Percentiles rank a stretch among this genome's conserved stretches.
phyloP scores from a whole-genome alignment of 768 basidiomycete genomes.

The Cystobasidium onofrii region DNA sequence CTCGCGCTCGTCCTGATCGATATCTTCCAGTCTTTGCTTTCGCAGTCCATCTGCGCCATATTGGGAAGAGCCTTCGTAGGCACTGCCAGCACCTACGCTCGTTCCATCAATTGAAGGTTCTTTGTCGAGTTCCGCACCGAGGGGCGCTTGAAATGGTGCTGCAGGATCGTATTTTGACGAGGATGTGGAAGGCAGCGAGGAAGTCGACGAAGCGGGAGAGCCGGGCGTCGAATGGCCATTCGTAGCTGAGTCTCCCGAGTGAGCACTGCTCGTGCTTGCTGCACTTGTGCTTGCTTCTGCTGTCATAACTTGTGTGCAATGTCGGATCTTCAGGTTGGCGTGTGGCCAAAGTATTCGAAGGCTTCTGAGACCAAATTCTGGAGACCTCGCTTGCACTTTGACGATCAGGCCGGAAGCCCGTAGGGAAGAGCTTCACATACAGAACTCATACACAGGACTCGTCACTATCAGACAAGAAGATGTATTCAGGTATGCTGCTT shows the following conservation, averaged over 20 bases:
- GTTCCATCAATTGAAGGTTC: constrained; percentile 29
- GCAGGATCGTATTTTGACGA: constrained; percentile 20
- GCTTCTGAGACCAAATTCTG: background rate
- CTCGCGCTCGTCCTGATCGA: constrained; percentile 30
- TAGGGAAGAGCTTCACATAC: no score
- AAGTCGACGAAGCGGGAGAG: constrained; percentile 7
- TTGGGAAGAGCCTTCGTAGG: constrained; percentile 1
- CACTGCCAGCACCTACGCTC: constrained; percentile 21
- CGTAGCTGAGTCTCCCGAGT: background rate
- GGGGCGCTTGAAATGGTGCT: constrained; percentile 27
- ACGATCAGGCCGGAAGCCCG: no score
- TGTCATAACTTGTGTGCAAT: background rate
- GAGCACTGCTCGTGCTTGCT: constrained; percentile 15
- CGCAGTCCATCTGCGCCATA: constrained; percentile 14
- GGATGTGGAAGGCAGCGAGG: constrained; percentile 17
- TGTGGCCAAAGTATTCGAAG: background rate
- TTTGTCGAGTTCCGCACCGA: constrained; percentile 19
- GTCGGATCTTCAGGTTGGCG: background rate
- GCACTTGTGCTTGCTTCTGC: background rate
- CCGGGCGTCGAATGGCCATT: background rate
- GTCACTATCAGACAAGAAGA: background rate
- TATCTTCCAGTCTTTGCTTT: constrained; percentile 26
- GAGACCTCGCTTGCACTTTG: background rate
- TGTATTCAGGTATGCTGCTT: background rate
- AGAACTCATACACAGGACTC: no score